Evolutionary conservation across 2,329 filamentous ascomycete genomes (phyloP), one percentile per base, ranked within the genome.

Genomic region (Phialemonium atrogriseum): DNA sequence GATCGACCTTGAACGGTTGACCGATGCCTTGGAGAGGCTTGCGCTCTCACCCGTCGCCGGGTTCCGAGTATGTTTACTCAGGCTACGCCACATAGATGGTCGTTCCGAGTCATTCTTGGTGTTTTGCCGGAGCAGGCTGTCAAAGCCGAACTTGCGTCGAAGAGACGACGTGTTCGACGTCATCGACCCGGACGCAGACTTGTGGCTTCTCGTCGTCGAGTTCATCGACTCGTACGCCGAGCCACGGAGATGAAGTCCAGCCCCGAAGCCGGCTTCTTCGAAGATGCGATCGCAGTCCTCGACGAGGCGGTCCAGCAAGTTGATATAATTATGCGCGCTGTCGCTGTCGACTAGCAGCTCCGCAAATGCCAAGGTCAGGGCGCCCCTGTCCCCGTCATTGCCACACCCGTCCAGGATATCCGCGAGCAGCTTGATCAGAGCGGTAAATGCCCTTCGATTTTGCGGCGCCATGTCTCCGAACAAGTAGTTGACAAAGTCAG

Each of bases 261-360:
- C 48, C 23, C 52, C 51, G 25, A 60, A 52, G 17, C 54, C 49
- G 15, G 47, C 47, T 18, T 84, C 77, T 32, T 87, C 83, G 46
- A 94, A 94, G n/a, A 95, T 78, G 18, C 77, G 75, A 34, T 94
- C 85, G 40, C 84, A 86, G 49, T 94, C 88, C 41, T 94, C 84
- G 0, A 95, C 86, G 14, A 95, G 70, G 13, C 85, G 77, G 57
- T 95, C 88, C 27, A 95, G 66, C 10, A 95, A 63, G 34, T 89
- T 91, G 44, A 95, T 88, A 51, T 89, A 91, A 40, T 87, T 74
- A 37, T 84, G 78, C 2, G 87, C 77, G 38, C 80, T 77, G 6
- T 80, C 82, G 36, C 87, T 80, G 5, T 78, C 73, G 3, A 91
- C 82, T 6, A 96, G 64, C 30, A 95, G 68, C 51, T 95, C 87